These are phyloP conservation scores for Ophiocordyceps camponoti-floridani DNA, from an alignment of 2,329 filamentous ascomycete species.

Conservation along the genomic window DNA sequence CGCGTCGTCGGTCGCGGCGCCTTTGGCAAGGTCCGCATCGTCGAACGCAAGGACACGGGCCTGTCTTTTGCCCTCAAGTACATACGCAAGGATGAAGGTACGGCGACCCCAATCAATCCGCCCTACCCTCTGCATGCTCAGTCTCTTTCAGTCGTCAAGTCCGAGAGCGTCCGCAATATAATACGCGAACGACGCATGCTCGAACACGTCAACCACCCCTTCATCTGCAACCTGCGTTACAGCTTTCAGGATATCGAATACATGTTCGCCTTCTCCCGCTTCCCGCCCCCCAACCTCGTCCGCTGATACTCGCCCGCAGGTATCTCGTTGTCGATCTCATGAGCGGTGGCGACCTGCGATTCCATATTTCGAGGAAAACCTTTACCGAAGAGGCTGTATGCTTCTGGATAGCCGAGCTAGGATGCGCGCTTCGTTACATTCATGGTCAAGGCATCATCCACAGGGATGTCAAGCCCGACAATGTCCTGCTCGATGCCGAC, in stretches of 20 bases:
- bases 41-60: constrained; percentile 89
- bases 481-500: constrained; percentile 71
- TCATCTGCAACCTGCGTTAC: constrained; percentile 95
- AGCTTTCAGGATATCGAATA: constrained; percentile 99
- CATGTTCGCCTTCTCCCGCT: constrained; percentile 45
- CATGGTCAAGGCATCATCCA: constrained; percentile 79
- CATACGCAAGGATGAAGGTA: constrained; percentile 96
- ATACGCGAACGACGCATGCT: constrained; percentile 95
- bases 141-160: constrained; percentile 64
- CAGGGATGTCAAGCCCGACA: constrained; percentile 82
- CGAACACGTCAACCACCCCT: constrained; percentile 93
- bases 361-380: constrained; percentile 93
- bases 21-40: constrained; percentile 96
- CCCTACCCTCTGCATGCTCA: not conserved
- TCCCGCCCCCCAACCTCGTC: not conserved
- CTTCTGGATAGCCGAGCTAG: constrained; percentile 93
- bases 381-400: constrained; percentile 94
- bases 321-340: constrained; percentile 96
- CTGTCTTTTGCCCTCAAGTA: constrained; percentile 95
- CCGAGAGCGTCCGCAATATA: constrained; percentile 95
- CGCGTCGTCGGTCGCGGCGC: constrained; percentile 94
- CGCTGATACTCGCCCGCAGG: constrained; percentile 28
- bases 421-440: constrained; percentile 76
- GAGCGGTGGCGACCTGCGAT: constrained; percentile 90
- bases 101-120: constrained; percentile 14